Evolutionary conservation across 129 eudicot species (phyloP), one percentile per base, ranked within the genome.

Genomic region (Ambrosia trifida): DNA sequence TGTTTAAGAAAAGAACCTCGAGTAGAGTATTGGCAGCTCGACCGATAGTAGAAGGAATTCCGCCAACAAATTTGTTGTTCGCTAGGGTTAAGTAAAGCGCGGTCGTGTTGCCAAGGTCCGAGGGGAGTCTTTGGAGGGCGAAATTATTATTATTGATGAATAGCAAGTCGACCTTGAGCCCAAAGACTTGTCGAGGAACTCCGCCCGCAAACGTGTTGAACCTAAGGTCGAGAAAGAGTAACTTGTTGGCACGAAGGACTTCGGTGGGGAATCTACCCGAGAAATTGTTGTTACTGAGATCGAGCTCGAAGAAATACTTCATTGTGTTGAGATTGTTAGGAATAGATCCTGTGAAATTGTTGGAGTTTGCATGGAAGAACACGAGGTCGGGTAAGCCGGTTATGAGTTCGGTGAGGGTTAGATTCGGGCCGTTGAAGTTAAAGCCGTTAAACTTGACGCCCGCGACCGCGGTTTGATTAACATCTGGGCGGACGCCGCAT

Each of bases 291-390:
- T 81, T 85, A 38, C 84, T 81, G 40, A 85, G 69, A 30, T 81
- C 86, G 32, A 85, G 83, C 57, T 81, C 89, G 68, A 5, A 72
- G 7, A 85, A 30, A 33, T 43, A 81, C 2, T 10, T 62, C 40
- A 71, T 80, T 11, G 36, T 49, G 45, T 36, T 28, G 4, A 78
- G 16, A 0, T 3, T 5, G 4, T 12, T 1, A 11, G 86, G 84
- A 35, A 85, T 57, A 4, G 66, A 4, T 32, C 89, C 89, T 31
- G 52, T 33, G 60, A 85, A 61, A 33, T 57, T 62, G 79, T 85
- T 85, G 68, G 89, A 81, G 73, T 85, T 85, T 45, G 84, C 89
- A 47, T 85, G 89, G 74, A 85, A 81, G 52, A 75, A 28, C 0
- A 79, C 78, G 16, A 87, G n/a, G 67, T 87, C 92, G 0, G 75